Evolutionary conservation across 108 stramenopile species (phyloP), one percentile per base, ranked within the genome.

Genomic region (Cyclotella atomus): DNA sequence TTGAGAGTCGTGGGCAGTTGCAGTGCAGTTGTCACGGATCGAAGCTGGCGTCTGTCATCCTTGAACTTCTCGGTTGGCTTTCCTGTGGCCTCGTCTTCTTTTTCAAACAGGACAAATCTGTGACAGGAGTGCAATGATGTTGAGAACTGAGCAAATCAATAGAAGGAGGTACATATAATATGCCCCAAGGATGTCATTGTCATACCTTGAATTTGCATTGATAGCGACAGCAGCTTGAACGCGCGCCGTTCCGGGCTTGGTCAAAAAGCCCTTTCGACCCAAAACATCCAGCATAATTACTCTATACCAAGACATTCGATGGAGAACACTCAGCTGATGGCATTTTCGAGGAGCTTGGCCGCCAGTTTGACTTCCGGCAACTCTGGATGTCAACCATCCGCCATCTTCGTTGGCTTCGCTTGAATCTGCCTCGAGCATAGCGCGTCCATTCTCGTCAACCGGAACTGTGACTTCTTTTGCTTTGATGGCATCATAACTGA

Each of bases 401-500:
- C 77, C 71, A 28, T 55, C 17, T n/a, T n/a, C n/a, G n/a, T n/a
- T n/a, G 19, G 44, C 36, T 7, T 43, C 27, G 34, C 32, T 81
- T 15, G 47, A 7, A 32, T 55, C 20, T 36, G 35, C 53, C n/a
- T 57, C 64, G 19, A 80, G 6, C 9, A 87, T 80, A 15, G 85
- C 90, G 41, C 59, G 38, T 38, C 88, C 90, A 16, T 46, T 0
- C 2, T 55, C 59, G 74, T 88, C 74, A 17, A 91, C 34, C 32
- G 84, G 77, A 14, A 87, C 65, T 19, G 85, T 76, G 54, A 82
- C 64, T 30, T 91, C 90, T 35, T 88, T 81, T 21, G 77, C 55
- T 71, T 87, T 88, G 38, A 91, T 52, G 9, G 80, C 81, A 50
- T 91, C 90, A 57, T 83, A 90, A 3, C 87, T 90, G 32, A 85